Base-by-base conservation (phyloP, 208 protist species). In the Acanthamoeba polyphaga region DNA sequence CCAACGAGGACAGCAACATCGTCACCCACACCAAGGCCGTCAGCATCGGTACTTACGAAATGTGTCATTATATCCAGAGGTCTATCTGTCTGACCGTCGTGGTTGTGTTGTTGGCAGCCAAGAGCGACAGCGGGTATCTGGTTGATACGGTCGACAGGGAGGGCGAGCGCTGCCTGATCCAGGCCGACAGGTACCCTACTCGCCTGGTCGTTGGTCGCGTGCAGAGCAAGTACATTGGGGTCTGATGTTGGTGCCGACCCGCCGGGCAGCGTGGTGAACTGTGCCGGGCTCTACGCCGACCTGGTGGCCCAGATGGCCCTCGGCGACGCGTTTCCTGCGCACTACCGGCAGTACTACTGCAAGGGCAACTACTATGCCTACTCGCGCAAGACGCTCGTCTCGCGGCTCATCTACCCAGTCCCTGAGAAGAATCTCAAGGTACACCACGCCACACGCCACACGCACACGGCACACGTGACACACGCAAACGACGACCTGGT, bases 371-470 rank as follows among this genome's bases (percentile, higher is more conserved):
- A 82, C 38, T 82, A 82, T 38, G 74, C 74, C 32, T 82, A 38
- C 43, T 82, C 74, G 38, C 34, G 74, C 15, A 82, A 82, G 74
- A 13, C 74, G 10, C 43, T 82, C 38, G 74, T 82, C 9, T 82
- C 74, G 24, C 74, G 74, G 8, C 43, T 82, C 19, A 49, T 82
- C 29, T 82, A 82, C 74, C 74, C 74, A 3, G 74, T 82, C 34
- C 74, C 74, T 9, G 74, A 82, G 34, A 82, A 82, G 38, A 82
- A 82, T 49, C 74, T 82, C 17, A 82, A 82, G 74, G 74, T 82
- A 49, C 1, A 8, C n/a, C 29, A 34, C 22, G 2, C 9, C 22
- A 13, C 27, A n/a, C 60, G 15, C 27, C 38, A 38, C 38, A 38
- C 60, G 27, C 27, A 66, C 27, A 66, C 15, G 27, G 4, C 27